A percentile compares a stretch with the other conserved stretches of the same genome.
phyloP scores from a whole-genome alignment of 176 grass and related monocot species.

The Zea luxurians region DNA sequence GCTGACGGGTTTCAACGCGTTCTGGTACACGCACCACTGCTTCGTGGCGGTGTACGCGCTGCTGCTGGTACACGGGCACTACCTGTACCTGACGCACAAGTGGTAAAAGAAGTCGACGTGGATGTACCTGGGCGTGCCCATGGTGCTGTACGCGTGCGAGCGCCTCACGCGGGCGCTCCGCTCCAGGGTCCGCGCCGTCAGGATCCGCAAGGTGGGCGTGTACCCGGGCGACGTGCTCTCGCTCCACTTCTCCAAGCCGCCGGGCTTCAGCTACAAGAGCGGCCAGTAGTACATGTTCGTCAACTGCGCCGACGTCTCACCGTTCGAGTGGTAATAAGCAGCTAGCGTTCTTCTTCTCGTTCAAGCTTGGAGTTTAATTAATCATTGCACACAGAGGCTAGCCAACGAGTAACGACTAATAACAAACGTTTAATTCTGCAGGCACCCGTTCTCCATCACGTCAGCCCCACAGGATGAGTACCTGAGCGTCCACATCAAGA shows the following conservation, averaged over 20 bases:
- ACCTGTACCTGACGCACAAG: constrained; percentile 65
- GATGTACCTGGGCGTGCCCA: constrained; percentile 82
- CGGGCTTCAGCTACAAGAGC: constrained; percentile 75
- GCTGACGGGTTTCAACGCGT: constrained; percentile 96
- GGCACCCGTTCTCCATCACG: constrained; percentile 98
- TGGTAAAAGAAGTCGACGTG: constrained; percentile 96
- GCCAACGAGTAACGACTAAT: no score
- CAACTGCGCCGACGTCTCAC: constrained; percentile 88
- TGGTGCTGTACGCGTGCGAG: constrained; percentile 69
- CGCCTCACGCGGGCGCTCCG: constrained; percentile 60
- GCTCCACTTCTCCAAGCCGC: constrained; percentile 79
- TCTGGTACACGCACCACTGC: constrained; percentile 98
- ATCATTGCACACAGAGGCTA: no score
- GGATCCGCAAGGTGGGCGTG: constrained; percentile 84
- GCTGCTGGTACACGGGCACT: constrained; percentile 78
- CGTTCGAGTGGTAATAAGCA: constrained; percentile 69
- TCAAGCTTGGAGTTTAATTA: no score
- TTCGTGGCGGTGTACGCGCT: constrained; percentile 89
- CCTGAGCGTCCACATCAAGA: constrained; percentile 90
- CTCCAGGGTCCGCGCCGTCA: constrained; percentile 76
- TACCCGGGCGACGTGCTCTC: constrained; percentile 83
- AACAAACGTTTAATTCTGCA: no score
- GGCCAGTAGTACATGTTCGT: constrained; percentile 96
- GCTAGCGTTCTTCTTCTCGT: no score
- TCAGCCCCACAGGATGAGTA: constrained; percentile 86